These are phyloP conservation scores for Colletotrichum cordylinicola DNA, from an alignment of 2,329 filamentous ascomycete genomes.

Conservation along the genomic window DNA sequence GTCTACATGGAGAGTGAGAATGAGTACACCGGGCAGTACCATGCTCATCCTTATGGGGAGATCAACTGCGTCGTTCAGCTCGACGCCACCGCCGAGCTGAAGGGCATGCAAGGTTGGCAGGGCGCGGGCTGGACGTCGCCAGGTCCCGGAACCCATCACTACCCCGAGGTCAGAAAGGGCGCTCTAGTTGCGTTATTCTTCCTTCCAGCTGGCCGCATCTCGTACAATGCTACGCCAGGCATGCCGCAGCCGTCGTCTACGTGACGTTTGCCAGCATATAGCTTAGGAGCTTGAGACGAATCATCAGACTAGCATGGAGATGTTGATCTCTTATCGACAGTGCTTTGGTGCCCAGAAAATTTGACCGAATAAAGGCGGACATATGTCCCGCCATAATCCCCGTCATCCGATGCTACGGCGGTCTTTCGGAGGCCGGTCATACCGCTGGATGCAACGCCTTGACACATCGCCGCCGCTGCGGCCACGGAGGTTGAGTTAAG, in stretches of 20 bases:
- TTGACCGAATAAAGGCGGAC: not conserved
- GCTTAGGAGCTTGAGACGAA: not conserved
- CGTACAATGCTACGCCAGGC: conserved; percentile 49
- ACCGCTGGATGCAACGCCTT: not conserved
- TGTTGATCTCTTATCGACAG: not conserved
- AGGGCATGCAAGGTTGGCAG: conserved; percentile 62
- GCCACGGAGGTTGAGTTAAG: not conserved
- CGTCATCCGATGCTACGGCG: not conserved
- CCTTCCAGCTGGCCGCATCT: conserved; percentile 59
- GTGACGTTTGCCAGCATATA: not conserved
- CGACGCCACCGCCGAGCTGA: conserved; percentile 53
- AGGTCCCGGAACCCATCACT: conserved; percentile 62
- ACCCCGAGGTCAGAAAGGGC: conserved; percentile 56
- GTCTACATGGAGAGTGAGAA: conserved; percentile 61
- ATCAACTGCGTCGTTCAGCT: conserved; percentile 61
- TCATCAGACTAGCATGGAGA: not conserved
- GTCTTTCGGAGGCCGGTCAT: not conserved
- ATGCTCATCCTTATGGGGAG: conserved; percentile 59
- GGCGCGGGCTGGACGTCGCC: conserved; percentile 61
- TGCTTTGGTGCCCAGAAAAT: not conserved
- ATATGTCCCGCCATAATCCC: not conserved
- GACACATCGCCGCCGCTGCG: not conserved
- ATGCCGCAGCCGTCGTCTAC: conserved; percentile 42
- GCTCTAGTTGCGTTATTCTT: conserved; percentile 60
- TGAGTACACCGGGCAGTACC: conserved; percentile 54